phyloP scores from a whole-genome alignment of 306 rosid species.

The Cyamopsis tetragonoloba region DNA sequence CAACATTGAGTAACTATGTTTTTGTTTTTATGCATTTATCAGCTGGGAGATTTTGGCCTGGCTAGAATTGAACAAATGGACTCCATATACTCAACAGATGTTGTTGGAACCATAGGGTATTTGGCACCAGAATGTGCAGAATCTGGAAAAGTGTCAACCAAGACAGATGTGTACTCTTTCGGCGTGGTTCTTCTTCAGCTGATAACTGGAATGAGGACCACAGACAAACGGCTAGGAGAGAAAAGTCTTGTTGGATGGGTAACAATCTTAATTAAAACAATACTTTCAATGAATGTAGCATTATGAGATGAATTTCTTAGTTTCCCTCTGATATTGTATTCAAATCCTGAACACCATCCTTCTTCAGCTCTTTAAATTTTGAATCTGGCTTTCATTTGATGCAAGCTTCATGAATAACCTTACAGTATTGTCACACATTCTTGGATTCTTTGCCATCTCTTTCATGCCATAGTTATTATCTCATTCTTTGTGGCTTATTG shows the following conservation, averaged over 20 bases:
- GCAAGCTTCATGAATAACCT: not conserved
- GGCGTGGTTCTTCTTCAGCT: conserved; percentile 75
- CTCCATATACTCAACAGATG: conserved; percentile 31
- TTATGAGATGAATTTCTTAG: not conserved
- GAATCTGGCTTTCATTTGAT: not conserved
- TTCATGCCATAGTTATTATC: not conserved
- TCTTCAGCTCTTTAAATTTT: not conserved
- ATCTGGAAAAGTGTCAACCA: conserved; percentile 66
- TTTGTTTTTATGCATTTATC: not conserved
- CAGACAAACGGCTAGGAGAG: conserved; percentile 56
- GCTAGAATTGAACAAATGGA: conserved; percentile 51
- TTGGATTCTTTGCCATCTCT: not conserved
- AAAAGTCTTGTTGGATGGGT: conserved; percentile 89
- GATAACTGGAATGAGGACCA: conserved; percentile 64
- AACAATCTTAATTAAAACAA: conserved; percentile 17
- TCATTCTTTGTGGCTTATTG: not conserved
- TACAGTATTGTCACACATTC: not conserved
- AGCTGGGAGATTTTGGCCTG: conserved; percentile 86
- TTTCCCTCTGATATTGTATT: not conserved
- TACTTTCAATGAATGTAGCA: not conserved
- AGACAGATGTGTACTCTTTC: conserved; percentile 77
- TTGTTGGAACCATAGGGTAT: conserved; percentile 76
- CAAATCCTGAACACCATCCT: no score
- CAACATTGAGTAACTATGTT: conserved; percentile 9
- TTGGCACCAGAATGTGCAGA: conserved; percentile 87